Conservation (phyloP, 495 filamentous ascomycete genomes). For the Thermochaetoides thermophila region DNA sequence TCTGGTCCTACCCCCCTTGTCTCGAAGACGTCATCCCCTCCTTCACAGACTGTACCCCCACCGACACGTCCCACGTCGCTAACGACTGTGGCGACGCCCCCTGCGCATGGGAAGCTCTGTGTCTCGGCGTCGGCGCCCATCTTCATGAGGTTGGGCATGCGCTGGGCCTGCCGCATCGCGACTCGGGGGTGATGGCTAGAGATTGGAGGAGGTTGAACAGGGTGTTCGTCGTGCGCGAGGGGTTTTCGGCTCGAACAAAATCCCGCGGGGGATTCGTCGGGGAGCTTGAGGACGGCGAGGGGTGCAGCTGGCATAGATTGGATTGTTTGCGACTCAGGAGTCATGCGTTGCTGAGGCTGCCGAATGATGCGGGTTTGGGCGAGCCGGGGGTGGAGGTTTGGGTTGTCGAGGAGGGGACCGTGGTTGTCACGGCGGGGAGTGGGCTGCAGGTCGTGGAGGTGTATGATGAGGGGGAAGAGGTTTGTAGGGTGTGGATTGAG, state of each 20-base stretch:
- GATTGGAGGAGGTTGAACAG: slow-evolving; percentile 75
- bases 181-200: slow-evolving; percentile 73
- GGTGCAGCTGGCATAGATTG: slow-evolving; percentile 78
- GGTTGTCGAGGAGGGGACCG: slow-evolving; percentile 67
- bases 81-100: slow-evolving; percentile 76
- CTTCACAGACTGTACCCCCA: slow-evolving; percentile 76
- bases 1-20: slow-evolving; percentile 73
- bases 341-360: slow-evolving; percentile 80
- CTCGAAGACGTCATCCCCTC: slow-evolving; percentile 77
- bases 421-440: slow-evolving; percentile 64
- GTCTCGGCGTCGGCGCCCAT: slow-evolving; percentile 83
- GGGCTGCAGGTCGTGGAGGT: slow-evolving; percentile 76
- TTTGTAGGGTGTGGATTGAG: slow-evolving; percentile 67
- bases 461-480: slow-evolving; percentile 54
- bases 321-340: slow-evolving; percentile 77
- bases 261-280: slow-evolving; percentile 62
- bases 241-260: slow-evolving; percentile 72
- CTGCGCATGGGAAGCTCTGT: slow-evolving; percentile 83
- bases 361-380: slow-evolving; percentile 51
- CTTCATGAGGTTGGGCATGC: slow-evolving; percentile 78
- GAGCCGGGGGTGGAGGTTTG: slow-evolving; percentile 80
- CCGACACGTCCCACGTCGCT: slow-evolving; percentile 63
- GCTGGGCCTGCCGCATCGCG: slow-evolving; percentile 77
- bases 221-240: slow-evolving; percentile 63
- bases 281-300: slow-evolving; percentile 60